Base-by-base conservation (phyloP, 2,329 filamentous ascomycete genomes). In the Trichophyton schoenleinii region DNA sequence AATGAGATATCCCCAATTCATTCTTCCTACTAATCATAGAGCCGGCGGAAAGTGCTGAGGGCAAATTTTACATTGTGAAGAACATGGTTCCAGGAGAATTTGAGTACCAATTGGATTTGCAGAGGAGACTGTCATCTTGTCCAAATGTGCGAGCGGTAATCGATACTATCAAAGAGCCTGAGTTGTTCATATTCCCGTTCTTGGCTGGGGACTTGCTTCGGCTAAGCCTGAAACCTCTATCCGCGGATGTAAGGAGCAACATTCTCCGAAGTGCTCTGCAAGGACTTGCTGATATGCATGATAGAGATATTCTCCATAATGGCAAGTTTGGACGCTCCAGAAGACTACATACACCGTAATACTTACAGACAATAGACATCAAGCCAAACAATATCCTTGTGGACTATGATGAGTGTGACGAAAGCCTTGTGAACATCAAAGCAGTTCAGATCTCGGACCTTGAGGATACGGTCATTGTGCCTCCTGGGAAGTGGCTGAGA, bases 301-400 rank as follows among this genome's bases (percentile, higher is more conserved):
- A 70, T 31, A 65, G 64, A 57, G 59, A 68, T 11, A 71, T 74
- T 41, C 55, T 73, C 11, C 70, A 75, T 61, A 72, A 67, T 31
- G 68, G 71, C 65, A 65, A 65, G 65, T 28, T 7, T 6, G 28
- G 28, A 0, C 28, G 6, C 6, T 7, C 28, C 28, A 7, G 28
- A 28, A 28, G 44, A 38, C 53, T 31, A 0, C 25, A 15, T 59
- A 28, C 28, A 28, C 49, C 60, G 42, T 15, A 36, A 28, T 28
- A 41, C 63, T 65, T 31, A 65, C 58, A 49, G 42, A n/a, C 15
- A 25, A 25, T 65, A 70, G 72, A 74, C 57, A 68, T 72, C 62
- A 74, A 73, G 61, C 68, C 71, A 18, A 70, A 73, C 62, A 73
- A 73, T 60, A 71, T 72, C 48, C 66, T 73, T n/a, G n/a, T 74